Evolutionary conservation across 495 filamentous ascomycete genomes (phyloP), one percentile per base, ranked within the genome.

Genomic region (Viridothelium virens): DNA sequence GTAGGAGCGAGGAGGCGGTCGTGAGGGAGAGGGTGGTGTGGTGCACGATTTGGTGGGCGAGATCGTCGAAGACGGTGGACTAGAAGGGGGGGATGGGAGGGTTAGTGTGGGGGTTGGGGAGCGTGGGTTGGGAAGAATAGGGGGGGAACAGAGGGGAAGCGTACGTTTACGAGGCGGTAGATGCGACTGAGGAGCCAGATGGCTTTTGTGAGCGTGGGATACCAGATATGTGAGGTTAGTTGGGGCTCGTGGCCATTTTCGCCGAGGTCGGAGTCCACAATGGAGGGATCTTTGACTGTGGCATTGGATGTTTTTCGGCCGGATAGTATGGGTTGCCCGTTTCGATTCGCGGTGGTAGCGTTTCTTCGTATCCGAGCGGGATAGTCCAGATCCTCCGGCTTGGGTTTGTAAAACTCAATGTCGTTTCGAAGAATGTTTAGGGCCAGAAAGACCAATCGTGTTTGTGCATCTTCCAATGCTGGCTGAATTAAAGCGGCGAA

Each of bases 131-230:
- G 2, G 1, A 48, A 41, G 41, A 47, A 37, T 7, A 65, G 65
- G 53, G 31, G 53, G 53, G 53, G 53, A 34, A 31, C 5, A 31
- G 18, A 36, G 65, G 39, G 50, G 50, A 39, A 63, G 47, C 84
- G 75, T 78, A 89, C 89, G 76, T 91, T 87, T 37, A 93, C 85
- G 73, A 90, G 80, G 72, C 90, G 88, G 74, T 96, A 92, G 70
- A 94, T 93, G 72, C 89, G 81, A 70, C 86, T 89, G 10, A 96
- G 82, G 1, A 96, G 84, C 83, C 91, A 91, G 25, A 94, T 87
- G 0, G 91, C 90, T 70, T 87, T 88, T 68, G 86, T 84, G 31
- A 91, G 77, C 0, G 90, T 89, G 0, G 89, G 89, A 79, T 81
- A 90, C 84, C 79, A 79, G 12, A 46, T 47, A 47, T 70, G 69